Evolutionary conservation across 2,329 filamentous ascomycete genomes (phyloP), one percentile per base, ranked within the genome.

Genomic region (Raffaelea albimanens): DNA sequence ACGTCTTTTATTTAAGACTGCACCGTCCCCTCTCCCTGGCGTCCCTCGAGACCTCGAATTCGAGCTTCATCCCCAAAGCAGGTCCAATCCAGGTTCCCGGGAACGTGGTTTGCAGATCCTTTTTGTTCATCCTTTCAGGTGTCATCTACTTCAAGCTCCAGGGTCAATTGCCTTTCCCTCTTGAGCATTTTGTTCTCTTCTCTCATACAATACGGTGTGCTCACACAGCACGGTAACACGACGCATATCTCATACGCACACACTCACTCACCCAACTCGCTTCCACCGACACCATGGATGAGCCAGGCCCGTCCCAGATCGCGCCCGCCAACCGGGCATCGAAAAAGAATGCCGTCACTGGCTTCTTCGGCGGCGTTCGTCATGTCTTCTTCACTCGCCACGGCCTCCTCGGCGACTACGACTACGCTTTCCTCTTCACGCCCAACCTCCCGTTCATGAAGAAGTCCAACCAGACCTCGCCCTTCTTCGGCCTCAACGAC

Each of bases 401-500:
- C 1, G 90, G 90, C 13, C 73, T 95, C 22, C 65, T 96, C 48
- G 90, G 90, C 53, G 74, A 81, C 57, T 96, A 96, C 65, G 85
- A 96, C 72, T 96, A 96, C 74, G 85, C 64, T 33, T 93, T 89
- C 59, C 80, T 96, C 38, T 95, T 96, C 72, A 80, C 70, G 20
- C 86, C 80, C 1, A 89, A 86, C 55, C 66, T 95, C 20, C 90
- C 90, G 0, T 95, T 95, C 64, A 81, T 93, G 72, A 81, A 76
- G 59, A 79, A 76, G 61, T 58, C 67, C 5, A 62, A 63, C 31
- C 65, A 67, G 53, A 69, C 73, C n/a, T 79, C 83, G 29, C 87
- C 87, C 1, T 93, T 94, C 64, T 93, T 91, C 58, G 87, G 86
- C n/a, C 78, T 91, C 36, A 76, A 91, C 56, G 85, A 90, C 63